Evolutionary conservation across 1,284 basidiomycete species (phyloP).

Genomic region (Rhodotorula sp.): DNA sequence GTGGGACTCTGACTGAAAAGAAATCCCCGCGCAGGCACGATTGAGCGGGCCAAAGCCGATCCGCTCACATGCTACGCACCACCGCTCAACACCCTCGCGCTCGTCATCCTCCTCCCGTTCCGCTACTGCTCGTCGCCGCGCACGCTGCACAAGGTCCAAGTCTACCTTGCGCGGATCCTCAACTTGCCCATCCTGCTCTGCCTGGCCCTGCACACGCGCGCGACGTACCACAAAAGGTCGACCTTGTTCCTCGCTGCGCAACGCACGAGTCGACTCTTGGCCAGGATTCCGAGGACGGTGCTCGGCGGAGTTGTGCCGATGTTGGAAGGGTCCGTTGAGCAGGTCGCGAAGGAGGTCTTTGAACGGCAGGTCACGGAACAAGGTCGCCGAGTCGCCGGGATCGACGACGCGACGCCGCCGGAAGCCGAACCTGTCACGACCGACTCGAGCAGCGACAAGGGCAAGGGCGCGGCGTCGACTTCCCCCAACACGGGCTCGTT

Average conservation of each 20-base stretch:
- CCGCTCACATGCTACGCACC: constrained; percentile 38
- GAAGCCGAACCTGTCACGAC: neutral
- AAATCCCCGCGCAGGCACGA: constrained; percentile 22
- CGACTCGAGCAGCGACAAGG: neutral
- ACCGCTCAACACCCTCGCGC: constrained; percentile 41
- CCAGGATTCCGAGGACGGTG: constrained; percentile 5
- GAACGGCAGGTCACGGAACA: constrained; percentile 13
- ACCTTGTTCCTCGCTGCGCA: constrained; percentile 9
- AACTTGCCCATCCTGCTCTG: constrained; percentile 29
- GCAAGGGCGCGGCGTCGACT: neutral
- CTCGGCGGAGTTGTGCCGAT: constrained; percentile 1
- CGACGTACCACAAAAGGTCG: neutral
- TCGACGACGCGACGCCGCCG: neutral
- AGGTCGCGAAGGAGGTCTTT: constrained; percentile 19
- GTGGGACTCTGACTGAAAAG: neutral
- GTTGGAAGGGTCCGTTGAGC: constrained; percentile 22
- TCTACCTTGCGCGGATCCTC: constrained; percentile 32
- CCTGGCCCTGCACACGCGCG: constrained; percentile 20
- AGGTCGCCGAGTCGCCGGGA: constrained; percentile 1
- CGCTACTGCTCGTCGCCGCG: constrained; percentile 31
- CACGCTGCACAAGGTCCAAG: constrained; percentile 37
- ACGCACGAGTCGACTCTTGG: constrained; percentile 4
- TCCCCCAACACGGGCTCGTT: neutral
- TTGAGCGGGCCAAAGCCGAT: constrained; percentile 45
- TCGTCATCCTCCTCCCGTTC: constrained; percentile 32